Percentiles rank a stretch among this genome's conserved stretches.
Conservation (phyloP, 176 grass and related monocot genomes). For the Musa beccarii region DNA sequence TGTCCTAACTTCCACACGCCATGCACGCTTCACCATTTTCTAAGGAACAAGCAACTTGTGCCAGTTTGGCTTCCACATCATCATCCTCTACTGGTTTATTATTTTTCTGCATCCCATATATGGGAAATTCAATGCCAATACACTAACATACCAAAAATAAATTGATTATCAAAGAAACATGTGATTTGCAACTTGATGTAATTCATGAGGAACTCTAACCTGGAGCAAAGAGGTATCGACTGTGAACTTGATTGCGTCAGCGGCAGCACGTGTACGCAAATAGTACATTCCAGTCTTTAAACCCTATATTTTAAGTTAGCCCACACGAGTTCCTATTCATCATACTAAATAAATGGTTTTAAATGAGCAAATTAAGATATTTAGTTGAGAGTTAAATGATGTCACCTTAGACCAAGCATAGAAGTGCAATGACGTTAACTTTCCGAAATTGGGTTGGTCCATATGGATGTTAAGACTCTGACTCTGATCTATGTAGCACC, state of each 20-base stretch:
- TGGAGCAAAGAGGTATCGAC: conserved; percentile 68
- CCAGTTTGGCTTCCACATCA: conserved; percentile 78
- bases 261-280: conserved; percentile 75
- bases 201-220: conserved; percentile 18
- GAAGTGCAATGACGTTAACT: conserved; percentile 90
- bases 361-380: neutral
- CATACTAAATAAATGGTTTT: neutral
- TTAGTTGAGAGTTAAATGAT: neutral
- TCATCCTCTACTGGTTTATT: conserved; percentile 36
- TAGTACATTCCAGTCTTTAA: conserved; percentile 99
- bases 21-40: conserved; percentile 86
- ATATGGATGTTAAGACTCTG: conserved; percentile 98
- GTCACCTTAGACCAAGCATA: conserved; percentile 90
- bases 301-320: conserved; percentile 32
- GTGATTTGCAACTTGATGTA: neutral
- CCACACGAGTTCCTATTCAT: neutral
- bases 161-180: neutral
- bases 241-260: conserved; percentile 98
- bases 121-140: neutral
- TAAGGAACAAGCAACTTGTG: conserved; percentile 82
- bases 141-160: neutral
- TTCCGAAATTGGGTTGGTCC: conserved; percentile 92
- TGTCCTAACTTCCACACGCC: conserved; percentile 71
- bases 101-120: neutral
- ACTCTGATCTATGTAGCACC: conserved; percentile 95